Conservation (phyloP, 208 protist genomes). For the Trypanosomatidae sp. region DNA sequence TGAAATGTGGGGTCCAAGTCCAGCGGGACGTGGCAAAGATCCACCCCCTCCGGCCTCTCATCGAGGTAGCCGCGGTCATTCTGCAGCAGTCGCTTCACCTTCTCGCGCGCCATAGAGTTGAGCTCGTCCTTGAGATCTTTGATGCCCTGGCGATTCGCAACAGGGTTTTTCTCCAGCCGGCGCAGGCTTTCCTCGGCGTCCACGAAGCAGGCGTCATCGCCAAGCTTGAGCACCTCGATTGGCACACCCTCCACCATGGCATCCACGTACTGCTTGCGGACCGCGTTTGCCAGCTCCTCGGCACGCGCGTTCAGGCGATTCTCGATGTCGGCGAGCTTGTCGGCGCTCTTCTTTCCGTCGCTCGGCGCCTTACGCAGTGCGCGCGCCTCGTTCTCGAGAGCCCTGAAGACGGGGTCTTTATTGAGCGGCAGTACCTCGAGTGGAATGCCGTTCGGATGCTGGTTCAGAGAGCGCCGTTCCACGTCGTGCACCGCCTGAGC, state of each 20-base stretch:
- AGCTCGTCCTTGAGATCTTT: constrained; percentile 67
- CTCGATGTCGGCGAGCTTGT: constrained; percentile 43
- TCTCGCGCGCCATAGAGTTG: constrained; percentile 60
- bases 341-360: constrained; percentile 40
- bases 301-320: constrained; percentile 61
- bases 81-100: constrained; percentile 48
- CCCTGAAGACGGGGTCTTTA: constrained; percentile 57
- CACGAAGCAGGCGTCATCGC: constrained; percentile 57
- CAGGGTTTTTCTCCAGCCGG: constrained; percentile 59
- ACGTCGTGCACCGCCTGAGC: constrained; percentile 57
- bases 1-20: constrained; percentile 71
- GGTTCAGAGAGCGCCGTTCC: constrained; percentile 44
- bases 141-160: constrained; percentile 61
- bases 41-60: constrained; percentile 62
- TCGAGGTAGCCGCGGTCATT: constrained; percentile 75
- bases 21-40: constrained; percentile 56
- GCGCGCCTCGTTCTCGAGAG: constrained; percentile 64
- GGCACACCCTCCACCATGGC: constrained; percentile 44
- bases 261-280: constrained; percentile 54
- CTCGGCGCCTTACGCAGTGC: constrained; percentile 38
- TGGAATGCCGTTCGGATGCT: constrained; percentile 63
- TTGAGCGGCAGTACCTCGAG: constrained; percentile 63
- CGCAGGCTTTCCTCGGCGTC: constrained; percentile 55
- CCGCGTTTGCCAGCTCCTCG: constrained; percentile 55
- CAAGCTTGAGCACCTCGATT: constrained; percentile 56